Conservation (phyloP, 2,329 filamentous ascomycete genomes). For the Talaromyces sp. region DNA sequence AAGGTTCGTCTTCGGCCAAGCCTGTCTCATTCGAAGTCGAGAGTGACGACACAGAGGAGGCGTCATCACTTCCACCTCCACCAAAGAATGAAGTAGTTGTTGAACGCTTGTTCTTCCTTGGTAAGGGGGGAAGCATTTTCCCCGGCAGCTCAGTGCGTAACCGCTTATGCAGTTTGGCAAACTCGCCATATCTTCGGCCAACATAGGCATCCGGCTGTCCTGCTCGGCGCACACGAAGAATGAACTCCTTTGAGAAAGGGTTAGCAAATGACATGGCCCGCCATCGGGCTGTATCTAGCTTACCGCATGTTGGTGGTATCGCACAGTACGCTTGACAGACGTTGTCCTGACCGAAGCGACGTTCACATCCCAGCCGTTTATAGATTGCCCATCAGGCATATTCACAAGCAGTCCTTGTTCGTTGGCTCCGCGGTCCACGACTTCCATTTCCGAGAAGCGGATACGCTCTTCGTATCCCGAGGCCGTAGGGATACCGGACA, state of each 20-base stretch:
- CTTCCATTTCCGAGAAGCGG: conserved; percentile 92
- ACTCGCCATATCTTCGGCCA: conserved; percentile 83
- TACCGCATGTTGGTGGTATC: conserved; percentile 87
- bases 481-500: conserved; percentile 89
- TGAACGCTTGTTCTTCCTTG: conserved; percentile 85
- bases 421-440: conserved; percentile 88
- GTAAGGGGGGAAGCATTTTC: conserved; percentile 78
- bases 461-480: conserved; percentile 98
- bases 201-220: conserved; percentile 73
- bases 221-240: conserved; percentile 76
- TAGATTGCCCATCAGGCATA: conserved; percentile 81
- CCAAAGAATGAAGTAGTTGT: conserved; percentile 57
- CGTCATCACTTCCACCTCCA: conserved; percentile 64
- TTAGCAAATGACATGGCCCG: not conserved
- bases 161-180: conserved; percentile 70
- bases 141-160: conserved; percentile 82
- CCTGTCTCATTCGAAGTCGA: conserved; percentile 60
- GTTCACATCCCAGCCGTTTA: conserved; percentile 97
- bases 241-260: conserved; percentile 62
- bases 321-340: conserved; percentile 75
- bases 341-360: conserved; percentile 81
- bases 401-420: conserved; percentile 84
- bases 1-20: conserved; percentile 26
- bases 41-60: conserved; percentile 71
- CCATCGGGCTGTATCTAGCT: conserved; percentile 27